These are phyloP conservation scores for Oryza punctata DNA, from an alignment of 176 grass and related monocot species.

Conservation along the genomic window DNA sequence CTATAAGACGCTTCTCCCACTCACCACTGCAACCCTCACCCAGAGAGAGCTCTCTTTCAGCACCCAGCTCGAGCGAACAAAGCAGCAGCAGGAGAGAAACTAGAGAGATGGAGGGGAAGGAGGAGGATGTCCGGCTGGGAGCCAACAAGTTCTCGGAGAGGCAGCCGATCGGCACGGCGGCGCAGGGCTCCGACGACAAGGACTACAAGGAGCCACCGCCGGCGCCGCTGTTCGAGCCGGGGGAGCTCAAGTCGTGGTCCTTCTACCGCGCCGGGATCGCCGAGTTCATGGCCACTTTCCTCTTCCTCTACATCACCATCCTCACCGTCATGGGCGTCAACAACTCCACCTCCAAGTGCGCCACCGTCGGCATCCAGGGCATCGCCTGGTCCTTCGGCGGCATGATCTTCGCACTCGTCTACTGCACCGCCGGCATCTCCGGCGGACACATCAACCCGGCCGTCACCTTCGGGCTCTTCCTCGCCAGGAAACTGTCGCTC, in stretches of 20 bases:
- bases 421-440: conserved; percentile 97
- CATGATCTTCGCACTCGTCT: conserved; percentile 98
- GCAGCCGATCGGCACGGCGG: conserved; percentile 79
- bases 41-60: background rate
- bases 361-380: conserved; percentile 84
- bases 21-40: background rate
- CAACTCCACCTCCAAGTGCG: conserved; percentile 59
- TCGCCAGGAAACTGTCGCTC: conserved; percentile 87
- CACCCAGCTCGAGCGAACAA: background rate
- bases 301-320: conserved; percentile 96
- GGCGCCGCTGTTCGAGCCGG: conserved; percentile 78
- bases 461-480: conserved; percentile 85
- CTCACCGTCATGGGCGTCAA: conserved; percentile 84
- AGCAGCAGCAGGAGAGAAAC: background rate
- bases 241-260: conserved; percentile 92
- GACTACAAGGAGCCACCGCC: conserved; percentile 88
- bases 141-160: conserved; percentile 83
- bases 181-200: conserved; percentile 75
- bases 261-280: conserved; percentile 97
- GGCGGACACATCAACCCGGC: conserved; percentile 96
- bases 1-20: conserved; percentile 59
- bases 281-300: conserved; percentile 94
- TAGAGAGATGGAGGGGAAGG: conserved; percentile 69
- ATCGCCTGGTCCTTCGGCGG: conserved; percentile 95
- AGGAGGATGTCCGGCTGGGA: conserved; percentile 78